Evolutionary conservation across 371 early-diverging fungal species (phyloP), one percentile per base, ranked within the genome.

Genomic region (Lichtheimia hyalospora): DNA sequence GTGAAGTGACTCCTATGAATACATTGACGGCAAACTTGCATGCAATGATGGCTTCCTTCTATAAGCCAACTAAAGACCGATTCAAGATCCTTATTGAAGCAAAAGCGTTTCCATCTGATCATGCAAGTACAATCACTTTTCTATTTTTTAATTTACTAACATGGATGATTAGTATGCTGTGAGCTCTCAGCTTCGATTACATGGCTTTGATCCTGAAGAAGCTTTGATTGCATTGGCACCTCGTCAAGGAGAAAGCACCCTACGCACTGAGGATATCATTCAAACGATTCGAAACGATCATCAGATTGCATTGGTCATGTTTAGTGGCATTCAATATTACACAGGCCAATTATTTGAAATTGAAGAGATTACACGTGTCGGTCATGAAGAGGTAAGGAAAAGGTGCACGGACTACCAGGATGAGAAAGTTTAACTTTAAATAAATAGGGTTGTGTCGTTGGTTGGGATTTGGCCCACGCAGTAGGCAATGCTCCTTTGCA

Each of bases 401-500:
- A 25, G 5, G 25, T 23, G 52, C 57, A 24, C 52, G 23, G 15
- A 12, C 18, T 10, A 5, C 10, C 8, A 34, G 6, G 8, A 34
- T 8, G 34, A 34, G 34, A 28, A 25, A 43, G 16, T 39, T 51
- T 51, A 21, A 21, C 27, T 21, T n/a, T 23, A 2, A 2, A 49
- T 8, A 2, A 46, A 51, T 58, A 88, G 87, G 96, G 95, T 1
- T 94, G 95, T 61, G 65, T 92, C 41, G 96, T 96, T 5, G 98
- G 97, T 2, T 96, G 90, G 83, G 98, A 98, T 77, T 81, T 98
- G 55, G 97, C 98, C 0, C 98, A 98, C 65, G 97, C 97, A 5
- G 95, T 86, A 4, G 98, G 98, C 24, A 98, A 98, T 75, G 90
- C 95, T 0, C 89, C 89, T 28, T 71, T 97, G 41, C 56, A 84